Evolutionary conservation across 2,329 filamentous ascomycete species (phyloP).

Genomic region (Curvularia sp.): DNA sequence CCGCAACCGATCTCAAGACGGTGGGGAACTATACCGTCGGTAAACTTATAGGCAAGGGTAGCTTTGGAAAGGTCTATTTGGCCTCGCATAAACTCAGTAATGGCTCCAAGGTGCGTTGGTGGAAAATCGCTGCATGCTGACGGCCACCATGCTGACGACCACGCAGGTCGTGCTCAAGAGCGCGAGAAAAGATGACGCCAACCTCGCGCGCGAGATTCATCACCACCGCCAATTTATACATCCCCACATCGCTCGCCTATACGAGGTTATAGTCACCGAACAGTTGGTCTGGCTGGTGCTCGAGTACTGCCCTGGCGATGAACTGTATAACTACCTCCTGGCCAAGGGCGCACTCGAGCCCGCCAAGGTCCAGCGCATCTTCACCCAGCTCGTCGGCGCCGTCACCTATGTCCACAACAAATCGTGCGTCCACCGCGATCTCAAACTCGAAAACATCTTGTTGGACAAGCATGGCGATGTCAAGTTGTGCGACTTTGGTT

Average conservation of each 20-base stretch:
- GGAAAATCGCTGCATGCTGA: background rate
- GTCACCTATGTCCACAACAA: slow-evolving; percentile 95
- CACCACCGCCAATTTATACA: slow-evolving; percentile 98
- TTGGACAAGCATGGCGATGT: slow-evolving; percentile 97
- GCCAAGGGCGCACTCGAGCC: slow-evolving; percentile 82
- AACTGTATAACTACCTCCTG: slow-evolving; percentile 95
- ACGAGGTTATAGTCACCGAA: slow-evolving; percentile 98
- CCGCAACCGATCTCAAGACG: slow-evolving; percentile 84
- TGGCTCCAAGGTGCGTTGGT: slow-evolving; percentile 80
- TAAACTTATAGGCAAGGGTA: slow-evolving; percentile 92
- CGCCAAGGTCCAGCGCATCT: slow-evolving; percentile 91
- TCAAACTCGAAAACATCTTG: slow-evolving; percentile 96
- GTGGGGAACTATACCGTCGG: slow-evolving; percentile 96
- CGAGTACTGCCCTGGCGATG: slow-evolving; percentile 95
- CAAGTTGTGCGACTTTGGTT: slow-evolving; percentile 97
- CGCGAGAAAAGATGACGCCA: slow-evolving; percentile 92
- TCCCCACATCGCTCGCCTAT: slow-evolving; percentile 93
- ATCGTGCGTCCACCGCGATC: slow-evolving; percentile 92
- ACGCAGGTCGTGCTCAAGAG: slow-evolving; percentile 96
- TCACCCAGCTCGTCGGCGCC: slow-evolving; percentile 92
- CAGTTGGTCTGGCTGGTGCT: slow-evolving; percentile 92
- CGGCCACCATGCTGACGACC: slow-evolving; percentile 20
- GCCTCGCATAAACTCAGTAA: slow-evolving; percentile 97
- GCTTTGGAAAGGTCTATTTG: slow-evolving; percentile 97
- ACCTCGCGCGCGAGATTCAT: slow-evolving; percentile 96